Evolutionary conservation across 169 alveolate genomes (phyloP), one percentile per base, ranked within the genome.

Genomic region (Theileria parva): DNA sequence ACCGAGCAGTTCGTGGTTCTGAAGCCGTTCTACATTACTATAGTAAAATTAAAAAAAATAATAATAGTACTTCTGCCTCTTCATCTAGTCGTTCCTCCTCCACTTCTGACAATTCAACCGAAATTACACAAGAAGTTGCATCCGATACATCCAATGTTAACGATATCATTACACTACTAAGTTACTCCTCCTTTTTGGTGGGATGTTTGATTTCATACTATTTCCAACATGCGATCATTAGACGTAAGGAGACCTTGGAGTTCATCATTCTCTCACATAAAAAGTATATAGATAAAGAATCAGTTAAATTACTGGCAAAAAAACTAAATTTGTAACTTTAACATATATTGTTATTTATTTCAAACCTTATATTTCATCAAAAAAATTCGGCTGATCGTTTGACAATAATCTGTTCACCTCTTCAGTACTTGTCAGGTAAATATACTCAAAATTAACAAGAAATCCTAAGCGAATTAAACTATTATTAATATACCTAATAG

Each of bases 361-460:
- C n/a, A 32, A 28, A 75, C 23, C 30, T 57, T 27, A 79, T 9
- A 81, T 28, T 17, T 72, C 88, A 17, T 63, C 80, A 34, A 81
- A 81, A 65, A 81, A 81, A 17, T 61, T 28, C 37, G 30, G 21
- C 27, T 74, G 76, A 3, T 48, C 57, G 1, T 75, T 67, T 9
- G 37, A 19, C 32, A 57, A 57, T n/a, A 57, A 57, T 25, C 79
- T 79, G 19, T 81, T 11, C 0, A 68, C 74, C 53, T 66, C 80
- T 8, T 55, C 66, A 13, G 85, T 81, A 13, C 72, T 39, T 30
- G 60, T 68, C 23, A 81, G n/a, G 80, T 72, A 72, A 30, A 81
- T 74, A 57, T 68, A 44, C 55, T 81, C 81, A 19, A 74, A 50
- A 51, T 81, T 55, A 21, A 68, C 88, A 12, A 81, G 76, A 72